A percentile compares a stretch with the other conserved stretches of the same genome.
These are phyloP conservation scores for Pleurotus cornucopiae DNA, from an alignment of 768 basidiomycete genomes.

Conservation along the genomic window DNA sequence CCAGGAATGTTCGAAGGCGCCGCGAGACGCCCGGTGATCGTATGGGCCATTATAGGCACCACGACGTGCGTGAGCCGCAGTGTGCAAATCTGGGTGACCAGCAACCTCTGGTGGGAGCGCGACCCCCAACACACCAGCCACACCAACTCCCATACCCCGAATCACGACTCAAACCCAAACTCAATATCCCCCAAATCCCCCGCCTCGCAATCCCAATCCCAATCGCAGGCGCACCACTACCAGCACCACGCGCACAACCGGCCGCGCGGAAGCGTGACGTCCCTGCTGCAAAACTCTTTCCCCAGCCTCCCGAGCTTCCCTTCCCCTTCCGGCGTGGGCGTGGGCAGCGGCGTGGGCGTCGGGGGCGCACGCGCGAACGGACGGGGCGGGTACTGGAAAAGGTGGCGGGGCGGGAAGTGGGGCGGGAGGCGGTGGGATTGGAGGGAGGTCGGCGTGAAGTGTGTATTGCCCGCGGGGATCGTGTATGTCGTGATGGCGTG, in stretches of 20 bases:
- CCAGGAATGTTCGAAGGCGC: constrained; percentile 14
- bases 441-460: constrained; percentile 63
- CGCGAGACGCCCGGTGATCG: constrained; percentile 72
- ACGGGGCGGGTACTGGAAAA: constrained; percentile 29
- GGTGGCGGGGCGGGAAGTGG: constrained; percentile 45
- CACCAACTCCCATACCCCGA: neutral
- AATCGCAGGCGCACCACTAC: neutral
- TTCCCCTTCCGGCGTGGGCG: constrained; percentile 15
- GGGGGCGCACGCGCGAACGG: constrained; percentile 2
- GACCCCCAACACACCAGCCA: constrained; percentile 6
- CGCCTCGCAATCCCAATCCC: neutral
- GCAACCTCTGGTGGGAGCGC: constrained; percentile 66
- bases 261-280: constrained; percentile 5
- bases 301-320: constrained; percentile 16
- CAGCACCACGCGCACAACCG: neutral
- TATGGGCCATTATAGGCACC: constrained; percentile 88
- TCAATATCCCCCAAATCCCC: neutral
- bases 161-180: neutral
- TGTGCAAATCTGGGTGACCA: constrained; percentile 95
- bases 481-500: constrained; percentile 83
- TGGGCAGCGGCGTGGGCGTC: constrained; percentile 14
- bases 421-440: constrained; percentile 78
- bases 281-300: neutral
- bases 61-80: constrained; percentile 81
- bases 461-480: constrained; percentile 68